These are phyloP conservation scores for Leccinum olivaceopallidum DNA, from an alignment of 768 basidiomycete species.

Conservation along the genomic window DNA sequence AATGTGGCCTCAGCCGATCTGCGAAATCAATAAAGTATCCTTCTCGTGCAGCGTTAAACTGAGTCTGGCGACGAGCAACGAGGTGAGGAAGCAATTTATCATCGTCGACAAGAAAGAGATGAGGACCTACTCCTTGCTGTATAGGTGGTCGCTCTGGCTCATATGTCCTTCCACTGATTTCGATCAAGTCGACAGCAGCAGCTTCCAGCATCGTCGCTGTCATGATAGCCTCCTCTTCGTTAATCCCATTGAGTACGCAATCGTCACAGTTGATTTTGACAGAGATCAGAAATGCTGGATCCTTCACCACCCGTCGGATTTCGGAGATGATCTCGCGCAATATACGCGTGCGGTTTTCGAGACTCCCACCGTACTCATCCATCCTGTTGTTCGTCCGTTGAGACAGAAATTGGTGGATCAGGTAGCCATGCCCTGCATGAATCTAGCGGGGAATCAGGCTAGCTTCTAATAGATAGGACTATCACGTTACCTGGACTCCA, in stretches of 20 bases:
- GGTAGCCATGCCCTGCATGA: conserved; percentile 45
- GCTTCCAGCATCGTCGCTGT: conserved; percentile 36
- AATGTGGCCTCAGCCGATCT: conserved; percentile 25
- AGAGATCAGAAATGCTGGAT: conserved; percentile 31
- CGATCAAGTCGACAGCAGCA: conserved; percentile 40
- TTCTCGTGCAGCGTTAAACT: conserved; percentile 19
- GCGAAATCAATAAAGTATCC: conserved; percentile 36
- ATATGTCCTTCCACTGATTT: conserved; percentile 42
- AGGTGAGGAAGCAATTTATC: background rate
- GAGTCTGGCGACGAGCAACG: conserved; percentile 8
- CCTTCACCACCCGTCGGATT: conserved; percentile 39
- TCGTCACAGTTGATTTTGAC: conserved; percentile 38
- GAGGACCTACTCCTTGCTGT: conserved; percentile 13
- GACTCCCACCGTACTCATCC: conserved; percentile 58
- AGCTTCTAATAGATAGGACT: background rate
- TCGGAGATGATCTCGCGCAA: conserved; percentile 47
- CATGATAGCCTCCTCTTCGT: conserved; percentile 32
- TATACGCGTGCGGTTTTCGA: conserved; percentile 53
- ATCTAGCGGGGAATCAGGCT: conserved; percentile 27
- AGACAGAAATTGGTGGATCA: conserved; percentile 51
- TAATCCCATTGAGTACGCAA: conserved; percentile 30
- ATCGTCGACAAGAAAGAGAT: background rate
- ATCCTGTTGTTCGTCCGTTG: conserved; percentile 44
- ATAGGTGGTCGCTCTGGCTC: conserved; percentile 18
- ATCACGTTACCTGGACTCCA: conserved; percentile 48